Percentiles rank a stretch among this genome's conserved stretches.
phyloP scores from a whole-genome alignment of 108 stramenopile genomes.

The Craspedostauros australis region DNA sequence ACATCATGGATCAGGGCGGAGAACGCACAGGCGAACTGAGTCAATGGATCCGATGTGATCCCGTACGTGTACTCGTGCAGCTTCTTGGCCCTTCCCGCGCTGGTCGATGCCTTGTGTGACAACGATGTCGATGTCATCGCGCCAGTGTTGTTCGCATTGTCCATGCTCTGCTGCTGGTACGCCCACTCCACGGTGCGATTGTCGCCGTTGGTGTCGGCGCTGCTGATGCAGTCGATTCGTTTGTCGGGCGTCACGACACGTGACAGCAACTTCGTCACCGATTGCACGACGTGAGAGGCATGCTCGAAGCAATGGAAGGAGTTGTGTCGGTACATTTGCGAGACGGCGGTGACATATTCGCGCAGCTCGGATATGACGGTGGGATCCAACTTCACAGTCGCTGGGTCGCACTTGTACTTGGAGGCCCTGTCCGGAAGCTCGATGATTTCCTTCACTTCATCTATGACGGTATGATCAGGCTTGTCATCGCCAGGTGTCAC shows the following conservation, averaged over 20 bases:
- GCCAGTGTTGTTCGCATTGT: not conserved
- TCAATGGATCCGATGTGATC: conserved; percentile 42
- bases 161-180: conserved; percentile 19
- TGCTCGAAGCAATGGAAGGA: conserved; percentile 37
- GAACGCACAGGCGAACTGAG: conserved; percentile 44
- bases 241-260: not conserved
- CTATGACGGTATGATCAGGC: conserved; percentile 6
- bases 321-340: conserved; percentile 24
- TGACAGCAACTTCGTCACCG: conserved; percentile 23
- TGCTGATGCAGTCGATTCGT: no score
- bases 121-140: not conserved
- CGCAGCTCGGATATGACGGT: conserved; percentile 15
- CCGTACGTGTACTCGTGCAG: conserved; percentile 39
- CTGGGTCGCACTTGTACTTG: conserved; percentile 2
- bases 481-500: not conserved
- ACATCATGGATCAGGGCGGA: conserved; percentile 47
- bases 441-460: conserved; percentile 28
- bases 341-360: conserved; percentile 18
- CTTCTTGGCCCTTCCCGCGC: not conserved
- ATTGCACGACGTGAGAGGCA: conserved; percentile 21
- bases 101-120: not conserved
- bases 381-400: conserved; percentile 18
- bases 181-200: not conserved
- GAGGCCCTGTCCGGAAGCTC: conserved; percentile 16
- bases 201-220: not conserved